Conservation (phyloP, 176 grass and related monocot species). For the Tuctoria greenei region DNA sequence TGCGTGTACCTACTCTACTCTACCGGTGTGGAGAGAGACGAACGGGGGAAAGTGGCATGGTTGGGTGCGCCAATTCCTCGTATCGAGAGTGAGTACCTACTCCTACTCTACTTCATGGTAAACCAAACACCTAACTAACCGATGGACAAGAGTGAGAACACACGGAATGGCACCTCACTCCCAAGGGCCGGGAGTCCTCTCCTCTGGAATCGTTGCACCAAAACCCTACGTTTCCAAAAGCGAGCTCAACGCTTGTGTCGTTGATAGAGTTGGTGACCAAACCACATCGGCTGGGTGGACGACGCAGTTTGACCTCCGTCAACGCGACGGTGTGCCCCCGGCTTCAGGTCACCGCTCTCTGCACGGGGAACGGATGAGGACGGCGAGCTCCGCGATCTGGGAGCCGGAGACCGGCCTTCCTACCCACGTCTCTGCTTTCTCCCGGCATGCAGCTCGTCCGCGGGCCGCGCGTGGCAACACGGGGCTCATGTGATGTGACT, state of each 20-base stretch:
- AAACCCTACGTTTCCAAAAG: conserved; percentile 29
- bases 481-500: background rate
- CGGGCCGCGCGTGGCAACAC: background rate
- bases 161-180: background rate
- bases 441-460: no score
- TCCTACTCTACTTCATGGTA: background rate
- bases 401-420: background rate
- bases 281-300: conserved; percentile 1
- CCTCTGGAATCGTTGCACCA: conserved; percentile 47
- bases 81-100: background rate
- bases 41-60: background rate
- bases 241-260: background rate
- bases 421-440: conserved; percentile 1
- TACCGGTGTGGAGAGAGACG: background rate
- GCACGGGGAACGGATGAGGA: conserved; percentile 33
- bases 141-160: background rate
- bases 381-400: background rate
- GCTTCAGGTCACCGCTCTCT: background rate
- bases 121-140: background rate
- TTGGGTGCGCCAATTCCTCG: background rate
- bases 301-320: background rate
- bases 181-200: background rate
- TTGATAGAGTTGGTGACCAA: conserved; percentile 43
- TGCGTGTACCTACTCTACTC: background rate
- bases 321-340: background rate